phyloP scores from a whole-genome alignment of 1,139 yeast species.

The Yamadazyma membranifaciens region DNA sequence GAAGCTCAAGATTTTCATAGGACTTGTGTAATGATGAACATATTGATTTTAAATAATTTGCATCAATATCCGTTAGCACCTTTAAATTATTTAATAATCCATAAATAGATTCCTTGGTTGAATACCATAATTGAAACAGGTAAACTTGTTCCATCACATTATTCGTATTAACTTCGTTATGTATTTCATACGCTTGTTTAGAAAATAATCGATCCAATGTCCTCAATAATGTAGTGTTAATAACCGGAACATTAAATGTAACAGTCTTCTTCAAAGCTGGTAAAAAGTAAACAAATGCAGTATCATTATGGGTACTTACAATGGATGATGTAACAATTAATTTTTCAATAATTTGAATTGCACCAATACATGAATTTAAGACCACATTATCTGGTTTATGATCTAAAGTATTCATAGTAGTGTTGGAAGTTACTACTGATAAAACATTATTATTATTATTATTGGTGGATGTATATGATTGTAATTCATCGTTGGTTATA shows the following conservation, averaged over 20 bases:
- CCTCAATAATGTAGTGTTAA: constrained; percentile 33
- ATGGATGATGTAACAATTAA: constrained; percentile 19
- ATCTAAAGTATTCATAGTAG: constrained; percentile 12
- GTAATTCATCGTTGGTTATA: constrained; percentile 27
- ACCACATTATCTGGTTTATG: constrained; percentile 7
- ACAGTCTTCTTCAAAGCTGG: constrained; percentile 23
- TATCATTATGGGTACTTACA: constrained; percentile 19
- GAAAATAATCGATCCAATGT: constrained; percentile 35
- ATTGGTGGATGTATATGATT: constrained; percentile 16
- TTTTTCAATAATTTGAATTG: constrained; percentile 32
- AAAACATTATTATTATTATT: constrained; percentile 10
- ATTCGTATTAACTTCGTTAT: constrained; percentile 9
- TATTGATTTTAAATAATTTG: constrained; percentile 32
- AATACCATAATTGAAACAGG: constrained; percentile 52
- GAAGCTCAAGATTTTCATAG: constrained; percentile 35
- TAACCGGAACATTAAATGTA: constrained; percentile 26
- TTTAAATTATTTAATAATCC: constrained; percentile 25
- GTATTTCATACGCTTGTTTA: constrained; percentile 19
- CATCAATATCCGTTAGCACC: constrained; percentile 31
- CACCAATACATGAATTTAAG: constrained; percentile 48
- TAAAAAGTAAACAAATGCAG: constrained; percentile 23
- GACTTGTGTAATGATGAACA: constrained; percentile 35
- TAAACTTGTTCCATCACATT: constrained; percentile 17
- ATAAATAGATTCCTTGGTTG: constrained; percentile 41
- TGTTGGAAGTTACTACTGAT: constrained; percentile 11